Conservation (phyloP, 2,329 filamentous ascomycete species). For the Colletotrichum tropicicola region DNA sequence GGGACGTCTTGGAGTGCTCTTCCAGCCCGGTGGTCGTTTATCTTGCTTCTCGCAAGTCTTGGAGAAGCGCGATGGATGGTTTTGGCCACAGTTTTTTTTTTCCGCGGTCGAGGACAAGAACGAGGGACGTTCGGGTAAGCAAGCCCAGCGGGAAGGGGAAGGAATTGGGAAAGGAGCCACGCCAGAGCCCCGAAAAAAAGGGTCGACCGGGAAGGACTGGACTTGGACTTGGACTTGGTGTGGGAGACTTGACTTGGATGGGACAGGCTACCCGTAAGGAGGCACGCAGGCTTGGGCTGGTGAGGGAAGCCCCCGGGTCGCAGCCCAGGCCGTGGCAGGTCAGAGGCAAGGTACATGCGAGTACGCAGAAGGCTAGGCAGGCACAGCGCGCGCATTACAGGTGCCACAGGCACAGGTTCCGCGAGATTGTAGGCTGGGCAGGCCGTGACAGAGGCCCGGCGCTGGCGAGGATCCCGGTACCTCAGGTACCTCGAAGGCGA, state of each 20-base stretch:
- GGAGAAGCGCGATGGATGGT: slow-evolving; percentile 4
- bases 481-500: slow-evolving; percentile 3
- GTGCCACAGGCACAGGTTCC: background rate
- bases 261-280: slow-evolving; percentile 23
- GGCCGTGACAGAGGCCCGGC: background rate
- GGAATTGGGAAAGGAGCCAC: slow-evolving; percentile 27
- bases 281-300: slow-evolving; percentile 15
- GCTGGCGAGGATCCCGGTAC: background rate
- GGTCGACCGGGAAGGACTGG: slow-evolving; percentile 22
- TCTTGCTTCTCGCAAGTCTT: background rate
- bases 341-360: slow-evolving; percentile 20
- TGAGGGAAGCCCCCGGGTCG: background rate
- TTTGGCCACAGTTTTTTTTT: slow-evolving; percentile 9
- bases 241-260: slow-evolving; percentile 19
- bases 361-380: background rate
- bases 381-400: background rate
- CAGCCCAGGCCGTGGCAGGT: too few species aligned
- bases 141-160: slow-evolving; percentile 26
- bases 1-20: background rate
- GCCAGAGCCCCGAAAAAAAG: slow-evolving; percentile 24
- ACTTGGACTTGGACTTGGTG: too few species aligned
- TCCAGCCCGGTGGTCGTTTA: slow-evolving; percentile 1
- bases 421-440: background rate
- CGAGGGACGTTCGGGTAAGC: slow-evolving; percentile 27
- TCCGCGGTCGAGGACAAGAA: slow-evolving; percentile 15